These are phyloP conservation scores for Neopestalotiopsis sp. DNA, from an alignment of 2,329 filamentous ascomycete species.

Conservation along the genomic window DNA sequence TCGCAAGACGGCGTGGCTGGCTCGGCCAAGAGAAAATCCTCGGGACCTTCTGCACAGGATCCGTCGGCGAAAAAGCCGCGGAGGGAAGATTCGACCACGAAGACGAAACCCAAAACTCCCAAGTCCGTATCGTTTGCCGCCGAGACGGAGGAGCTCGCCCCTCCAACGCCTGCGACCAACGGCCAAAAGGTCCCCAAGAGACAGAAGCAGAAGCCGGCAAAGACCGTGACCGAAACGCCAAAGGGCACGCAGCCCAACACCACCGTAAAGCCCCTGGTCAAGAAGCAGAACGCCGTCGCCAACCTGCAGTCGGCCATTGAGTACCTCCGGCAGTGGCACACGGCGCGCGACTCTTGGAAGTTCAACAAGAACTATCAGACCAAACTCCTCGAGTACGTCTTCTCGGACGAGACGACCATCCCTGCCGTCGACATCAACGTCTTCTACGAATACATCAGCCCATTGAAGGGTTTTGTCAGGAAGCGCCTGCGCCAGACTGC, in stretches of 20 bases:
- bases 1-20: conserved; percentile 1
- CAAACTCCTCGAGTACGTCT: conserved; percentile 81
- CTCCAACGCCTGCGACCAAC: conserved; percentile 24
- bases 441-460: conserved; percentile 78
- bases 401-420: conserved; percentile 72
- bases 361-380: conserved; percentile 96
- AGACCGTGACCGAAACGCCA: neutral
- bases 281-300: conserved; percentile 39
- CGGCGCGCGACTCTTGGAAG: conserved; percentile 78
- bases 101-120: conserved; percentile 47
- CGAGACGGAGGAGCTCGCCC: conserved; percentile 24
- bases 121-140: conserved; percentile 51
- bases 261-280: conserved; percentile 28
- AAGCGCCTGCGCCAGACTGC: conserved; percentile 72
- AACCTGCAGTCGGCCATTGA: conserved; percentile 69
- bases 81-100: conserved; percentile 29
- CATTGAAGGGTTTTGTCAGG: conserved; percentile 77
- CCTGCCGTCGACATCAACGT: conserved; percentile 71
- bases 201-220: conserved; percentile 37
- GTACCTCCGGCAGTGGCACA: conserved; percentile 80
- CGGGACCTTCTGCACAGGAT: conserved; percentile 35
- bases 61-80: conserved; percentile 36
- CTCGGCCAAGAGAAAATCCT: conserved; percentile 37
- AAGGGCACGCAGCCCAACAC: conserved; percentile 41
- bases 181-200: conserved; percentile 31